phyloP scores from a whole-genome alignment of 2,329 filamentous ascomycete species.

The Reticulascus tulasneorum region DNA sequence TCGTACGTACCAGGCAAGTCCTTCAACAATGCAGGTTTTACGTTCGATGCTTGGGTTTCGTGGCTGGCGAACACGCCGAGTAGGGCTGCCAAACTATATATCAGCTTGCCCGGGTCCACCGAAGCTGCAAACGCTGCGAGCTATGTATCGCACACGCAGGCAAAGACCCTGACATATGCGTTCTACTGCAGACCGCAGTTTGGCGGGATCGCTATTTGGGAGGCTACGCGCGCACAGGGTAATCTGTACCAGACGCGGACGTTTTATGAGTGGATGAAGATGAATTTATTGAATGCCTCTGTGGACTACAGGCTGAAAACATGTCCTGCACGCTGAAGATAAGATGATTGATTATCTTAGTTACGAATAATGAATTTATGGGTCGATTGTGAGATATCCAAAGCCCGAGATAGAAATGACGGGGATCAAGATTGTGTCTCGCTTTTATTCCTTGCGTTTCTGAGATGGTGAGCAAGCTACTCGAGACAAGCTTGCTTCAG shows the following conservation, averaged over 20 bases:
- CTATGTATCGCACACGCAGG: slow-evolving; percentile 19
- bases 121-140: slow-evolving; percentile 16
- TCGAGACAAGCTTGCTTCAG: too few relatives aligned
- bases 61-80: slow-evolving; percentile 21
- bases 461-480: too few relatives aligned
- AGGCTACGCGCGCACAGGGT: slow-evolving; percentile 18
- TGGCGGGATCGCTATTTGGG: slow-evolving; percentile 26
- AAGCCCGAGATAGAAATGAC: too few relatives aligned
- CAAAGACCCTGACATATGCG: slow-evolving; percentile 19
- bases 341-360: background rate
- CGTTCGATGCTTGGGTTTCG: slow-evolving; percentile 23
- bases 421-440: too few relatives aligned
- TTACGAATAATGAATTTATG: background rate
- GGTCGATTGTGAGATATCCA: too few relatives aligned
- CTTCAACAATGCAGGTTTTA: slow-evolving; percentile 19
- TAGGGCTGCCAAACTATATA: slow-evolving; percentile 22
- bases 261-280: slow-evolving; percentile 1
- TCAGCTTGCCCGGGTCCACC: slow-evolving; percentile 24
- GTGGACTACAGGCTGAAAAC: background rate
- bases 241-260: slow-evolving; percentile 4
- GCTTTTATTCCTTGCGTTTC: too few relatives aligned
- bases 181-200: slow-evolving; percentile 21
- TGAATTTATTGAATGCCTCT: background rate
- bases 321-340: background rate
- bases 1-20: slow-evolving; percentile 19